These are phyloP conservation scores for Teunomyces tritomae DNA, from an alignment of 805 yeast species.

Conservation along the genomic window DNA sequence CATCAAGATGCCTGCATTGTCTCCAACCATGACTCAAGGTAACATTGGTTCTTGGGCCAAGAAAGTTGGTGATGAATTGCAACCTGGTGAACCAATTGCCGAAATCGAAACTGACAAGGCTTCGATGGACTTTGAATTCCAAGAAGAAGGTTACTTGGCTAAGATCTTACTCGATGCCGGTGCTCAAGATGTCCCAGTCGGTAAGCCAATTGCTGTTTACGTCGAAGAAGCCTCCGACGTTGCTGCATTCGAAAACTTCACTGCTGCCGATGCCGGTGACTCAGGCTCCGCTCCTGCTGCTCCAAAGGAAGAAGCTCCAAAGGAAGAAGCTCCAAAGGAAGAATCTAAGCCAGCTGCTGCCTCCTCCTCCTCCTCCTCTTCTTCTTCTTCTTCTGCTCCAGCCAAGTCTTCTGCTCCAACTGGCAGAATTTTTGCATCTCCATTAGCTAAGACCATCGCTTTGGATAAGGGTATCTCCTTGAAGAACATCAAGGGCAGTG, in stretches of 20 bases:
- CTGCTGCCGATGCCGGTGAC: slow-evolving; percentile 75
- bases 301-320: slow-evolving; percentile 35
- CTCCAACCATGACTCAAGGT: slow-evolving; percentile 99
- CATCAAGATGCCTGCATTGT: slow-evolving; percentile 96
- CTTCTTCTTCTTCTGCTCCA: slow-evolving; percentile 20
- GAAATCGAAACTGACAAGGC: slow-evolving; percentile 98
- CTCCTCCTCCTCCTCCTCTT: slow-evolving; percentile 1
- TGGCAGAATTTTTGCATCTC: slow-evolving; percentile 88
- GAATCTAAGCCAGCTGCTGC: slow-evolving; percentile 7
- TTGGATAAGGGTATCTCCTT: slow-evolving; percentile 87
- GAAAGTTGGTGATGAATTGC: slow-evolving; percentile 79
- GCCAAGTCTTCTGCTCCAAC: slow-evolving; percentile 34
- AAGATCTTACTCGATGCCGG: slow-evolving; percentile 83
- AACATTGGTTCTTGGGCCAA: slow-evolving; percentile 88
- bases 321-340: slow-evolving; percentile 29
- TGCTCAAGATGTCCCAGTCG: slow-evolving; percentile 86
- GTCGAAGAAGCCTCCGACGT: slow-evolving; percentile 86
- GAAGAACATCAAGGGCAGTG: slow-evolving; percentile 83
- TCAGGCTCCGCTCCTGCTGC: slow-evolving; percentile 21
- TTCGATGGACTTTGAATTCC: slow-evolving; percentile 96
- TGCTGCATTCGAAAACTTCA: slow-evolving; percentile 81
- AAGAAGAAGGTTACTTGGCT: slow-evolving; percentile 92
- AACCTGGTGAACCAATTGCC: slow-evolving; percentile 92
- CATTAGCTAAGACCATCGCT: slow-evolving; percentile 90
- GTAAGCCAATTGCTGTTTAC: slow-evolving; percentile 94